Evolutionary conservation across 2,329 filamentous ascomycete genomes (phyloP).

Genomic region (Colletotrichum lindemuthianum): DNA sequence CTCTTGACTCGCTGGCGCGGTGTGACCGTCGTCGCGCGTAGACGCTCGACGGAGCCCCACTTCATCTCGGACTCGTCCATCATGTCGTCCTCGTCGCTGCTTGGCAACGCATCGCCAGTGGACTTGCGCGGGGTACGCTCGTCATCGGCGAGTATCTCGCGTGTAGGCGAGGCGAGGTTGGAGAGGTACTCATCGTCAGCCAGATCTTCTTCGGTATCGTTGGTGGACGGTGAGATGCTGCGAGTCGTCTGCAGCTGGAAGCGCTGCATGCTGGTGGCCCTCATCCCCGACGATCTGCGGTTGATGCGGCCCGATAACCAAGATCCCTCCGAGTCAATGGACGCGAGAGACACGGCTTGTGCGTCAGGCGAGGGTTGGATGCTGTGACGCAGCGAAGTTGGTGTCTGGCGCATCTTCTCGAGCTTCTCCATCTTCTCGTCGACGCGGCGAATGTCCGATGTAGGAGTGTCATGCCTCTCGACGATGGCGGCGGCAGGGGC

Average conservation of each 20-base stretch:
- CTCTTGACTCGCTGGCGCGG: slow-evolving; percentile 57
- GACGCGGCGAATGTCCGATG: slow-evolving; percentile 54
- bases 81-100: slow-evolving; percentile 67
- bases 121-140: slow-evolving; percentile 47
- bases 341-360: slow-evolving; percentile 87
- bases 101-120: slow-evolving; percentile 62
- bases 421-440: slow-evolving; percentile 44
- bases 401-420: slow-evolving; percentile 54
- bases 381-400: slow-evolving; percentile 54
- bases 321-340: slow-evolving; percentile 93
- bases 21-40: slow-evolving; percentile 43
- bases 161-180: slow-evolving; percentile 34
- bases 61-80: slow-evolving; percentile 55
- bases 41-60: slow-evolving; percentile 63
- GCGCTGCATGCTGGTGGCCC: slow-evolving; percentile 50
- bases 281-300: slow-evolving; percentile 57
- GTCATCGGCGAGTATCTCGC: slow-evolving; percentile 34
- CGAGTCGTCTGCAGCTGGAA: slow-evolving; percentile 38
- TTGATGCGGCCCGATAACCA: slow-evolving; percentile 86
- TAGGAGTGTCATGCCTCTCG: slow-evolving; percentile 58
- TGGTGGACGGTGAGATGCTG: slow-evolving; percentile 46
- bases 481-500: slow-evolving; percentile 36
- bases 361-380: slow-evolving; percentile 62
- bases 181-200: slow-evolving; percentile 81
- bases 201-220: slow-evolving; percentile 71